phyloP scores from a whole-genome alignment of 352 stramenopile genomes.

The Phytophthora aleatoria region DNA sequence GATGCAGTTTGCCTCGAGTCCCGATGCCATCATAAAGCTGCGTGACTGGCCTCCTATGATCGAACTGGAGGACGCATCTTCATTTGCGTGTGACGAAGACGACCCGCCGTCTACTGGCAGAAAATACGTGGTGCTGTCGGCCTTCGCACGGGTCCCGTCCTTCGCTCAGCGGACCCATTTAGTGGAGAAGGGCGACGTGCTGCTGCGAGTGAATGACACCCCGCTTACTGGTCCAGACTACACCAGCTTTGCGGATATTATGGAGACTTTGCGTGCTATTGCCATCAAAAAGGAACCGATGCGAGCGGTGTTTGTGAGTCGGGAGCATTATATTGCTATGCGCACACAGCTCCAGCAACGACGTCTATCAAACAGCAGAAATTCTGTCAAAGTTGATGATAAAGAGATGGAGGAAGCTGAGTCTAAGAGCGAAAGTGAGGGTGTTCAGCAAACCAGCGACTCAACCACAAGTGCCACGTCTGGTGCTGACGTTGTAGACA shows the following conservation, averaged over 20 bases:
- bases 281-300: conserved; percentile 60
- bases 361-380: conserved; percentile 4
- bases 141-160: conserved; percentile 72
- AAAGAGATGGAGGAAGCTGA: background rate
- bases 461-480: background rate
- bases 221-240: conserved; percentile 55
- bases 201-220: conserved; percentile 65
- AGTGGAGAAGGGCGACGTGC: conserved; percentile 67
- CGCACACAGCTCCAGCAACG: conserved; percentile 26
- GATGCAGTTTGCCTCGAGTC: conserved; percentile 77
- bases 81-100: conserved; percentile 54
- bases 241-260: conserved; percentile 59
- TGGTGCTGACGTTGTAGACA: conserved; percentile 12
- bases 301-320: conserved; percentile 57
- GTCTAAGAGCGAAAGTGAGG: conserved; percentile 16
- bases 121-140: conserved; percentile 72
- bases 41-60: conserved; percentile 86
- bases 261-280: conserved; percentile 58
- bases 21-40: conserved; percentile 78
- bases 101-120: conserved; percentile 44
- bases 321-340: conserved; percentile 59
- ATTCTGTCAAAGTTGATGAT: background rate
- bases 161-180: conserved; percentile 71
- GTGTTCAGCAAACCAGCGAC: conserved; percentile 19
- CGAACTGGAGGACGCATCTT: conserved; percentile 60